Percentiles rank a stretch among this genome's conserved stretches.
Conservation (phyloP, 805 yeast genomes). For the Yarrowia keelungensis region DNA sequence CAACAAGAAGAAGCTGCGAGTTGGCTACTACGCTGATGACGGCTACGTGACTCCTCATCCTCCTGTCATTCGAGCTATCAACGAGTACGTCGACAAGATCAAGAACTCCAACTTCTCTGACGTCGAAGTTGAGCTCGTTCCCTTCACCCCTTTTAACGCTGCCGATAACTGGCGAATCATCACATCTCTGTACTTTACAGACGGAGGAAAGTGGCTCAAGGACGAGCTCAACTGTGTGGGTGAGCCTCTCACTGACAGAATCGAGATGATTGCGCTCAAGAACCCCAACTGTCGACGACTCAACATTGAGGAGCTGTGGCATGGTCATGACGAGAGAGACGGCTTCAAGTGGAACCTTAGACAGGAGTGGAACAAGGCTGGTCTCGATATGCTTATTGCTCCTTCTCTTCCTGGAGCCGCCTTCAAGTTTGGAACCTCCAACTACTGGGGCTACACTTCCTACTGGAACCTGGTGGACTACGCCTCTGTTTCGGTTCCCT, state of each 20-base stretch:
- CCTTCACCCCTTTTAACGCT: conserved; percentile 44
- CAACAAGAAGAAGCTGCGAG: conserved; percentile 10
- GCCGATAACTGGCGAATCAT: conserved; percentile 48
- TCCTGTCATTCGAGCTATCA: conserved; percentile 58
- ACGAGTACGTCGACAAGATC: conserved; percentile 46
- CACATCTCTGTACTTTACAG: conserved; percentile 60
- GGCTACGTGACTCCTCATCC: conserved; percentile 58
- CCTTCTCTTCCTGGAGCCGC: conserved; percentile 66
- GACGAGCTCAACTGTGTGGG: conserved; percentile 64
- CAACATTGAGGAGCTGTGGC: conserved; percentile 40
- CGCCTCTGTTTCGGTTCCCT: conserved; percentile 58
- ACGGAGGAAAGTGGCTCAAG: conserved; percentile 68
- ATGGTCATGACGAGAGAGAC: conserved; percentile 57
- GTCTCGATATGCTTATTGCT: conserved; percentile 67
- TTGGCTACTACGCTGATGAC: conserved; percentile 56
- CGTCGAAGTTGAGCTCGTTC: conserved; percentile 45
- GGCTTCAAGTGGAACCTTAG: conserved; percentile 64
- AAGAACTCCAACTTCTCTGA: conserved; percentile 39
- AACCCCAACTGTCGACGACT: conserved; percentile 48
- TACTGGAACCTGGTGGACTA: conserved; percentile 75
- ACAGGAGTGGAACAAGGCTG: conserved; percentile 61
- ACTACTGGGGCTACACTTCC: conserved; percentile 83
- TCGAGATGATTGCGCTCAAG: conserved; percentile 60
- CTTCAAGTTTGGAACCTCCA: conserved; percentile 66
- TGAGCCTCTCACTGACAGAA: conserved; percentile 70